phyloP scores from a whole-genome alignment of 805 yeast species.

The Huiozyma sinensis region DNA sequence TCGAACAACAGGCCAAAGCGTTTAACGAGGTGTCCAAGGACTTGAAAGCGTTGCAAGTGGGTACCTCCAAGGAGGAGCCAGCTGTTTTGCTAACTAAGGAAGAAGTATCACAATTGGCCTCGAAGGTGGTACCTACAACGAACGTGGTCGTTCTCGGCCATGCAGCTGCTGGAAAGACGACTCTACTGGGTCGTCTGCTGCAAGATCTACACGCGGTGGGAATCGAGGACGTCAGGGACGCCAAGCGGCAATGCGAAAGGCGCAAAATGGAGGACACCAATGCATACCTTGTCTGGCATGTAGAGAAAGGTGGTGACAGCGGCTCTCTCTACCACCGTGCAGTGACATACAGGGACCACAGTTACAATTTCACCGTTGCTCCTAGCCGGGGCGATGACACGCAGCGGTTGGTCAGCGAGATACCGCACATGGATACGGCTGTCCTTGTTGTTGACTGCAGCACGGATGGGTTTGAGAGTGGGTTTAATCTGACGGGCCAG shows the following conservation, averaged over 20 bases:
- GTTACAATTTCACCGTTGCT: constrained; percentile 1
- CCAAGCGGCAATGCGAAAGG: constrained; percentile 4
- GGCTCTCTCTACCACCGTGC: not conserved
- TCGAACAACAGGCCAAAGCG: constrained; percentile 45
- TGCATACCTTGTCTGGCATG: constrained; percentile 4
- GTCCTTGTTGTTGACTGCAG: constrained; percentile 8
- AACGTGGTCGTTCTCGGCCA: constrained; percentile 7
- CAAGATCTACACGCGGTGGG: constrained; percentile 4
- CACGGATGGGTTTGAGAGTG: constrained; percentile 8
- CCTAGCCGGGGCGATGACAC: constrained; percentile 2
- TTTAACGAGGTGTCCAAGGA: constrained; percentile 27
- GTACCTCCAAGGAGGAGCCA: not conserved
- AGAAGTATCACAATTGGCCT: not conserved
- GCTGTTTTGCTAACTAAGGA: not conserved
- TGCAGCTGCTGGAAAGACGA: constrained; percentile 9
- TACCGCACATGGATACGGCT: constrained; percentile 1
- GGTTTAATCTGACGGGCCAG: constrained; percentile 9
- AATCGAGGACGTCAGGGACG: constrained; percentile 6
- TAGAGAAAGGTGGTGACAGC: constrained; percentile 4
- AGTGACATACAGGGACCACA: not conserved
- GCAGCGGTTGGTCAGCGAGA: not conserved
- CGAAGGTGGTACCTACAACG: not conserved
- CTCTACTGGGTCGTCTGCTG: constrained; percentile 8
- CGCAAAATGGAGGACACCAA: not conserved
- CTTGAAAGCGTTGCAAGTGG: constrained; percentile 1